phyloP scores from a whole-genome alignment of 257 asterid genomes.

The Solanum chiquidenum region DNA sequence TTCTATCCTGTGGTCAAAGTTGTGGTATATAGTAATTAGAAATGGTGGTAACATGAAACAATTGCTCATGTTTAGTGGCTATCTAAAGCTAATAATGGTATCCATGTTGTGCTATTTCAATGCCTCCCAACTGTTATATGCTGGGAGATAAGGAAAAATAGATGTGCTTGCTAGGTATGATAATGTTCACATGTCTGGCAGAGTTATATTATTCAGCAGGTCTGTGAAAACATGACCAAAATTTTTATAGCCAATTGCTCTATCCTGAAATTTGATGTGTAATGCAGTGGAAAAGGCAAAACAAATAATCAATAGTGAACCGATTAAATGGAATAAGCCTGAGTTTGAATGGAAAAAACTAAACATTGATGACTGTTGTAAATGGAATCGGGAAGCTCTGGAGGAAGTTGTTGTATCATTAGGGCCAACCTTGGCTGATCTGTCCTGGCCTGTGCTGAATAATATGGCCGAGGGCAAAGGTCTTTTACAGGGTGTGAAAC shows the following conservation, averaged over 20 bases:
- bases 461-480: background rate
- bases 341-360: background rate
- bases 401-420: background rate
- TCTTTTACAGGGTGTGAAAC: background rate
- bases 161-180: background rate
- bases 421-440: background rate
- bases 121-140: background rate
- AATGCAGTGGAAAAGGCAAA: background rate
- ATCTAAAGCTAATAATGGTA: background rate
- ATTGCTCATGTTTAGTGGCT: background rate
- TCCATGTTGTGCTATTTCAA: background rate
- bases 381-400: background rate
- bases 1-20: background rate
- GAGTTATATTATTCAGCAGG: background rate
- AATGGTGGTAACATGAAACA: background rate
- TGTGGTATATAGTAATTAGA: background rate
- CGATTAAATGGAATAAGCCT: background rate
- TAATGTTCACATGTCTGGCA: background rate
- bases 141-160: background rate
- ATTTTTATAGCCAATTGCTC: background rate
- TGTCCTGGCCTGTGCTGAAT: background rate
- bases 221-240: background rate
- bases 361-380: background rate
- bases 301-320: background rate
- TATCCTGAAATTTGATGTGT: background rate